Evolutionary conservation across 257 asterid species (phyloP), one percentile per base, ranked within the genome.

Genomic region (Rehmannia glutinosa): DNA sequence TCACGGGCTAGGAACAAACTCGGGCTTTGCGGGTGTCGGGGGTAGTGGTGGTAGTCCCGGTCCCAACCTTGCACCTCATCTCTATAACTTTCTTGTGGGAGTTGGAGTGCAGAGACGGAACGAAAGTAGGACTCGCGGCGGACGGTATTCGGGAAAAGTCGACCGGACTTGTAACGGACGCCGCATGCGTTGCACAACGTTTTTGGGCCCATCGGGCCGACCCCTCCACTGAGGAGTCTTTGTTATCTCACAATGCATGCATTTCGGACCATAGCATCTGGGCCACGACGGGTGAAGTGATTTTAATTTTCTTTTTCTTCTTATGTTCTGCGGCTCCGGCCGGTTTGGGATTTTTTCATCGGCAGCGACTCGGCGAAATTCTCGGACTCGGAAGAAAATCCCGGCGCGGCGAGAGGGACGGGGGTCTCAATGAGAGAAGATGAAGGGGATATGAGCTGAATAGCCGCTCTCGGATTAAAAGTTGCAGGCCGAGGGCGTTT

Each of bases 401-500:
- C 68, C 0, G 64, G 72, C n/a, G n/a, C 71, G 28, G 69, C 25
- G 5, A 85, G 67, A 12, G 77, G 72, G 4, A 19, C 83, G 30
- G 87, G 82, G 3, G 73, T 30, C 75, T 73, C 87, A 0, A 20
- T 1, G 35, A 56, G 58, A 54, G 85, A 62, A 23, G 80, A 51
- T 0, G 86, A n/a, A 0, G 86, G 79, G 38, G 85, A 70, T 9
- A 78, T 57, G 1, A 79, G 86, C 0, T 85, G 92, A 21, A 84
- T 83, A 2, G 80, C 84, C 0, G 88, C 72, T 13, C 84, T 72
- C 0, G 96, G 96, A 54, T 75, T 85, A 27, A 90, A 93, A 0
- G 90, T 72, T 2, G 94, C 70, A 0, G 97, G 96, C 23, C 96
- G 86, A 3, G 97, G 96, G n/a, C 99, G 96, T 61, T 93, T 93